A percentile compares a stretch with the other conserved stretches of the same genome.
phyloP scores from a whole-genome alignment of 768 basidiomycete species.

The Suillus variegatus region DNA sequence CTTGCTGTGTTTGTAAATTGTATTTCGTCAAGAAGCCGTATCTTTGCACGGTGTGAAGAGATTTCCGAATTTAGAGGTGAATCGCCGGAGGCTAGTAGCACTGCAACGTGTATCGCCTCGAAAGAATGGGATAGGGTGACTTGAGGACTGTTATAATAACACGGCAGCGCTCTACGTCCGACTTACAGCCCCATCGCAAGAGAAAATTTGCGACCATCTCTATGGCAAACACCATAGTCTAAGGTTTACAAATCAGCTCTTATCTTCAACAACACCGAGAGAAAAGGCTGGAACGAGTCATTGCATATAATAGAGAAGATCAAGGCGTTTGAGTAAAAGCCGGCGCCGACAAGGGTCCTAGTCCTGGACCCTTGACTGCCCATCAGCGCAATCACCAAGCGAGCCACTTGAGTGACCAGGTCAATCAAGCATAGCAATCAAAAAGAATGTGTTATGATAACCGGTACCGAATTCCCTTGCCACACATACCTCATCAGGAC shows the following conservation, averaged over 20 bases:
- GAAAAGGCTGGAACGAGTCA: neutral
- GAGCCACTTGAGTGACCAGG: neutral
- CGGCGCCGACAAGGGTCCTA: slow-evolving; percentile 3
- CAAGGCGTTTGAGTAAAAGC: neutral
- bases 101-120: neutral
- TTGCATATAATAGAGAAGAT: neutral
- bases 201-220: neutral
- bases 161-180: neutral
- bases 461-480: neutral
- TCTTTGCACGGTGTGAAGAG: neutral
- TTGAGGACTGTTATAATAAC: neutral
- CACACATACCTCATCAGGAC: neutral
- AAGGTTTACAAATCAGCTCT: slow-evolving; percentile 1
- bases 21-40: neutral
- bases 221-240: neutral
- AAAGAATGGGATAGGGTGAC: neutral
- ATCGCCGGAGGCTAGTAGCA: neutral
- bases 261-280: slow-evolving; percentile 4
- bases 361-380: neutral
- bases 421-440: neutral
- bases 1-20: neutral
- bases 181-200: neutral
- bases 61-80: neutral
- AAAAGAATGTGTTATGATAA: neutral
- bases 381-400: neutral